phyloP scores from a whole-genome alignment of 2,329 filamentous ascomycete genomes.

The Niveomyces coronatus region DNA sequence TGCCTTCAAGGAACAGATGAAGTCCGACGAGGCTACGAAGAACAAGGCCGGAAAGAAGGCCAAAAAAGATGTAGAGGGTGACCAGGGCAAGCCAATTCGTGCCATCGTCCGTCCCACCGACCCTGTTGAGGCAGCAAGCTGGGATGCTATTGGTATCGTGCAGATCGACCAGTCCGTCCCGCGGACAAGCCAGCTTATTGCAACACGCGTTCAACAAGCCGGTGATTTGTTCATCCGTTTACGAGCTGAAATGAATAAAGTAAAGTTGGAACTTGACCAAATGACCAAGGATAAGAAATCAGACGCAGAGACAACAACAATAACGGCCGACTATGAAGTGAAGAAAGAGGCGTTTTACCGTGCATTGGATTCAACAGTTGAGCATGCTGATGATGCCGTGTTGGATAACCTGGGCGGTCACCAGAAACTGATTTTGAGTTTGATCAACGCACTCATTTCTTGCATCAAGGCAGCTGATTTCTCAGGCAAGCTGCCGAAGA shows the following conservation, averaged over 20 bases:
- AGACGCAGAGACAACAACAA: conserved; percentile 23
- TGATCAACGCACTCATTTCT: conserved; percentile 44
- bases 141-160: conserved; percentile 43
- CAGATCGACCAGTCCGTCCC: conserved; percentile 32
- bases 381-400: conserved; percentile 44
- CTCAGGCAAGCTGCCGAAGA: conserved; percentile 42
- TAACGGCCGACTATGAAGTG: conserved; percentile 31
- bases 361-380: conserved; percentile 42
- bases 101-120: conserved; percentile 33
- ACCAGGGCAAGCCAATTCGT: conserved; percentile 33
- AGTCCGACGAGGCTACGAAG: conserved; percentile 33
- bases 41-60: conserved; percentile 36
- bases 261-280: conserved; percentile 35
- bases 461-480: conserved; percentile 44
- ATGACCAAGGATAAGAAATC: conserved; percentile 31
- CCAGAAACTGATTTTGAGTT: conserved; percentile 43
- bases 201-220: conserved; percentile 39
- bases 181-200: conserved; percentile 29
- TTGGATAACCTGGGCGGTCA: conserved; percentile 49
- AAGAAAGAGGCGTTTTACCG: conserved; percentile 39
- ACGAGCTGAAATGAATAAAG: conserved; percentile 35
- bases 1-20: conserved; percentile 36
- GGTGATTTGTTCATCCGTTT: conserved; percentile 40
- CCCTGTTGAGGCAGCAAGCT: conserved; percentile 36
- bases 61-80: conserved; percentile 31